phyloP scores from a whole-genome alignment of 208 protist genomes.

The Acanthamoeba castellanii region DNA sequence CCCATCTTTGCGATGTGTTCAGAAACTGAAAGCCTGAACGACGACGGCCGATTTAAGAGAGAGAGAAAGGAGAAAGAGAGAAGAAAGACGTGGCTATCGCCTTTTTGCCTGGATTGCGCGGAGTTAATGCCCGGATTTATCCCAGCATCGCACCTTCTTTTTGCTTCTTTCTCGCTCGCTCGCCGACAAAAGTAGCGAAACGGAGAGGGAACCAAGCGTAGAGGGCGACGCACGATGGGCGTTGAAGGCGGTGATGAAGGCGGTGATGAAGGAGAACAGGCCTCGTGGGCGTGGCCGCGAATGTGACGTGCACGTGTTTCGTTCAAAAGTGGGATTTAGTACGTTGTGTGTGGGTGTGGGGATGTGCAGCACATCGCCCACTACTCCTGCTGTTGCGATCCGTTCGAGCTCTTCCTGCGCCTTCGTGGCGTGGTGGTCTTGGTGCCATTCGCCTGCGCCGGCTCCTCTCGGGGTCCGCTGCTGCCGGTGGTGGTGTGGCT shows the following conservation, averaged over 20 bases:
- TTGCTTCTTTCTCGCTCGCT: background rate
- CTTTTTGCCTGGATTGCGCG: conserved; percentile 4
- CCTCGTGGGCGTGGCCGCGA: too few relatives aligned
- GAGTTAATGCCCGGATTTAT: conserved; percentile 32
- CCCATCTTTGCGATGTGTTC: conserved; percentile 14
- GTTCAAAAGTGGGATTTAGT: background rate
- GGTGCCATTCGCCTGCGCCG: background rate
- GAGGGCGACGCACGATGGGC: background rate
- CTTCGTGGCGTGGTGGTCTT: background rate
- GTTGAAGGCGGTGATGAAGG: background rate
- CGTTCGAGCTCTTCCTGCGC: background rate
- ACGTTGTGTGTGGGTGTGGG: background rate
- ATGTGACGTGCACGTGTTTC: background rate
- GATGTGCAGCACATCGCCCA: background rate
- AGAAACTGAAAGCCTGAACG: conserved; percentile 50
- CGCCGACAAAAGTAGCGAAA: background rate
- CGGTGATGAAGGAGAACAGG: background rate
- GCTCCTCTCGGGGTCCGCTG: background rate
- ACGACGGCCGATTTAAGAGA: conserved; percentile 52
- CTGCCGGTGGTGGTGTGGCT: background rate
- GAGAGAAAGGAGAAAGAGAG: conserved; percentile 58
- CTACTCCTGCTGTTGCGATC: background rate
- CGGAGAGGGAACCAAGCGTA: background rate
- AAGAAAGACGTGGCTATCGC: conserved; percentile 10
- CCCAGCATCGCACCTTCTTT: background rate